phyloP scores from a whole-genome alignment of 129 eudicot genomes.

The Chrysanthemum seticuspe region DNA sequence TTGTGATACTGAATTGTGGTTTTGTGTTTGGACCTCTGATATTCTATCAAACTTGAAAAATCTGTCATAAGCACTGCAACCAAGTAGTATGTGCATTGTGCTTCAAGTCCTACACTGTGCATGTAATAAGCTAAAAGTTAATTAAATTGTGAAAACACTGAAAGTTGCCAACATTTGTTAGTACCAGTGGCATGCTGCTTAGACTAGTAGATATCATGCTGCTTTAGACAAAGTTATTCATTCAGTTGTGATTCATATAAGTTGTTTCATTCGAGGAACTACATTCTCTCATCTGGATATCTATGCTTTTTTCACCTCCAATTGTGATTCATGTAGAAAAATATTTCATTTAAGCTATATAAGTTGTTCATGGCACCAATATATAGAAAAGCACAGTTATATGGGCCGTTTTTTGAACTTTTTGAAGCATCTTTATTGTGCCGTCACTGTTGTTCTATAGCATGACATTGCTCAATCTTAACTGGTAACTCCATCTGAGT shows the following conservation, averaged over 20 bases:
- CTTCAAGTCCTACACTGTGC: background rate
- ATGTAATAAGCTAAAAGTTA: slow-evolving; percentile 15
- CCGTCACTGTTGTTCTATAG: slow-evolving; percentile 1
- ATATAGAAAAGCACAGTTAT: background rate
- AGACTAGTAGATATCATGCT: background rate
- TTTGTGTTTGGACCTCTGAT: background rate
- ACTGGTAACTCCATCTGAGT: background rate
- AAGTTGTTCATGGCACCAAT: background rate
- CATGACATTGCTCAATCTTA: slow-evolving; percentile 18
- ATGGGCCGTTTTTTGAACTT: background rate
- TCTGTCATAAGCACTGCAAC: background rate
- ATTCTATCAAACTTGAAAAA: background rate
- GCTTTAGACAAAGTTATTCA: background rate
- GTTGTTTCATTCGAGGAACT: slow-evolving; percentile 17
- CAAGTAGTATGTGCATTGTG: background rate
- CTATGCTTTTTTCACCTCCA: background rate
- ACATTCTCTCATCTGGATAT: slow-evolving; percentile 9
- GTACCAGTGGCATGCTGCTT: background rate
- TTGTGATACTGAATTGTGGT: slow-evolving; percentile 8
- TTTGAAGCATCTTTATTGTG: background rate
- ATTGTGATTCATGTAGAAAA: background rate
- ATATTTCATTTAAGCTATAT: slow-evolving; percentile 16
- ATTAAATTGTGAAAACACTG: background rate
- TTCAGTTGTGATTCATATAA: background rate
- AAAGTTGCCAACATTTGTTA: slow-evolving; percentile 16